These are phyloP conservation scores for Exidia glandulosa DNA, from an alignment of 768 basidiomycete genomes.

Conservation along the genomic window DNA sequence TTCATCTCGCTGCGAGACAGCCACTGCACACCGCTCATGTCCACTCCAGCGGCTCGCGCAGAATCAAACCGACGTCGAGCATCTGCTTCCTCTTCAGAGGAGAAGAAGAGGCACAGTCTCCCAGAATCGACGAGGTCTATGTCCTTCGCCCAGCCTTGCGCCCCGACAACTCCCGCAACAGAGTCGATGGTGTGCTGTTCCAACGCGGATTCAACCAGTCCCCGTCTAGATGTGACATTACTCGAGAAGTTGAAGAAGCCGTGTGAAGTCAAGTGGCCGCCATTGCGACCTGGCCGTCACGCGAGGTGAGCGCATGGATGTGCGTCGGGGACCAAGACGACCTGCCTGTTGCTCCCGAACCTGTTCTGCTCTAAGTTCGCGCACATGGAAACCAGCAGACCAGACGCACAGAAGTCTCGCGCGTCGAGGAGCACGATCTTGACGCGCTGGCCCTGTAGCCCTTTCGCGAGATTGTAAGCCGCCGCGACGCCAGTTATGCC, in stretches of 20 bases:
- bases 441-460: slow-evolving; percentile 18
- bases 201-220: slow-evolving; percentile 38
- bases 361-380: slow-evolving; percentile 22
- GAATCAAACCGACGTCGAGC: slow-evolving; percentile 37
- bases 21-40: slow-evolving; percentile 35
- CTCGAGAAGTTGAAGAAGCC: slow-evolving; percentile 34
- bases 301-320: not conserved
- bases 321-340: not conserved
- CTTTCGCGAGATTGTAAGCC: slow-evolving; percentile 57
- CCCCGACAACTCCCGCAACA: slow-evolving; percentile 38
- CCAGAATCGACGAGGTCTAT: slow-evolving; percentile 57
- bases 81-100: slow-evolving; percentile 29
- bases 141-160: slow-evolving; percentile 29
- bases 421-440: slow-evolving; percentile 69
- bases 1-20: slow-evolving; percentile 35
- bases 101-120: slow-evolving; percentile 39
- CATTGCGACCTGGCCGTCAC: slow-evolving; percentile 63
- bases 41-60: slow-evolving; percentile 41
- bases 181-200: slow-evolving; percentile 44
- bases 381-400: slow-evolving; percentile 9
- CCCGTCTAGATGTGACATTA: slow-evolving; percentile 15
- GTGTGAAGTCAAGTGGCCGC: slow-evolving; percentile 57
- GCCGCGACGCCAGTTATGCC: slow-evolving; percentile 69
- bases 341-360: slow-evolving; percentile 67
- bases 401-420: slow-evolving; percentile 66